Conservation (phyloP, 2,329 filamentous ascomycete genomes). For the Knoxdaviesia capensis region DNA sequence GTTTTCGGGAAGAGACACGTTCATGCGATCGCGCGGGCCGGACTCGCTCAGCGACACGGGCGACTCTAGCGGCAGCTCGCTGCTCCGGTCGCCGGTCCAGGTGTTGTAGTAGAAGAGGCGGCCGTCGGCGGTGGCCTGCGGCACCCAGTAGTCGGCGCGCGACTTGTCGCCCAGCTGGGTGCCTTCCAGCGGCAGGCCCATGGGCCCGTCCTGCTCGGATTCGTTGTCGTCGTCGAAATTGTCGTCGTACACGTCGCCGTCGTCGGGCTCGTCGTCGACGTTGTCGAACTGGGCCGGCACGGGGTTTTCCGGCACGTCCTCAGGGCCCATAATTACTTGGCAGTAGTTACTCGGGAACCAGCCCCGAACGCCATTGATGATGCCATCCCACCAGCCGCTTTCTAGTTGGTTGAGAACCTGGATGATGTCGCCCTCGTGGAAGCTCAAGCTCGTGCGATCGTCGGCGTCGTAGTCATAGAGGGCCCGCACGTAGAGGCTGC, state of each 20-base stretch:
- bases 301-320: constrained; percentile 46
- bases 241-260: constrained; percentile 46
- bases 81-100: constrained; percentile 82
- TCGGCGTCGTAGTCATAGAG: constrained; percentile 97
- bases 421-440: constrained; percentile 91
- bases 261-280: constrained; percentile 41
- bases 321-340: constrained; percentile 58
- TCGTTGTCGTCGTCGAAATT: constrained; percentile 48
- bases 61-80: constrained; percentile 85
- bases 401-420: constrained; percentile 96
- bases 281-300: constrained; percentile 34
- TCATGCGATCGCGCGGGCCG: constrained; percentile 73
- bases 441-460: constrained; percentile 89
- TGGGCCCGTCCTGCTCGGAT: constrained; percentile 37
- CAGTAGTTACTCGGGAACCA: constrained; percentile 99
- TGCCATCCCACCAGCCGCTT: constrained; percentile 98
- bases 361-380: constrained; percentile 87
- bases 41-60: constrained; percentile 62
- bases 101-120: constrained; percentile 97
- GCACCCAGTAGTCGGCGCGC: constrained; percentile 94
- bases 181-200: constrained; percentile 48
- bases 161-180: constrained; percentile 45
- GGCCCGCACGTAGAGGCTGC: constrained; percentile 78
- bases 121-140: constrained; percentile 85
- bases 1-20: constrained; percentile 73